These are phyloP conservation scores for Senna tora DNA, from an alignment of 306 rosid species.

Conservation along the genomic window DNA sequence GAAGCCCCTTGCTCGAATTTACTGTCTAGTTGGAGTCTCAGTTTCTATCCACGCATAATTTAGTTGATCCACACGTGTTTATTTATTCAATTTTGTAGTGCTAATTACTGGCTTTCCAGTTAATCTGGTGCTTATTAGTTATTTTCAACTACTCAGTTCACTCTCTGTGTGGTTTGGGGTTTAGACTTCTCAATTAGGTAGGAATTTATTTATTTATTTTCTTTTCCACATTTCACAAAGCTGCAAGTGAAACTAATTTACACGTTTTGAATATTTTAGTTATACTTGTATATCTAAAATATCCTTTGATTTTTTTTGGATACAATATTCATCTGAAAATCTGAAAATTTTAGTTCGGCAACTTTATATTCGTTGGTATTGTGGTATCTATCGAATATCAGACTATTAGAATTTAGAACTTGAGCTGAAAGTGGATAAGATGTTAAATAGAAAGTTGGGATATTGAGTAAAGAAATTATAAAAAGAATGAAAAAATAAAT, in stretches of 20 bases:
- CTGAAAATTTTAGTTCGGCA: no score
- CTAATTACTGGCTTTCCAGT: background rate
- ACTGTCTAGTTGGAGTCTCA: background rate
- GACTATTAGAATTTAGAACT: no score
- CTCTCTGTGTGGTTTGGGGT: background rate
- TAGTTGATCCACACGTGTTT: conserved; percentile 11
- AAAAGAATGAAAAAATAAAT: no score
- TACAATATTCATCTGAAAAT: no score
- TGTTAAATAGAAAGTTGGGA: no score
- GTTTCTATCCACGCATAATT: conserved; percentile 28
- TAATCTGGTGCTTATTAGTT: background rate
- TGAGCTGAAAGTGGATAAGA: no score
- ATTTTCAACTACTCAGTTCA: background rate
- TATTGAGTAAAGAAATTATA: no score
- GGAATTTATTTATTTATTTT: background rate
- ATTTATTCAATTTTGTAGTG: conserved; percentile 34
- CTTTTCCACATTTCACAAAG: background rate
- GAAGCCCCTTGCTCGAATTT: conserved; percentile 1
- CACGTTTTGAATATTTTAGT: background rate
- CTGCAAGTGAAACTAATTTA: background rate
- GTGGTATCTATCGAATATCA: no score
- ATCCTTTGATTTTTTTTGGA: no score
- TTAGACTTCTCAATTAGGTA: background rate
- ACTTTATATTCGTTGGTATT: no score
- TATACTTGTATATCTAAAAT: background rate